phyloP scores from a whole-genome alignment of 352 stramenopile species.

The Ochromonadaceae sp. region DNA sequence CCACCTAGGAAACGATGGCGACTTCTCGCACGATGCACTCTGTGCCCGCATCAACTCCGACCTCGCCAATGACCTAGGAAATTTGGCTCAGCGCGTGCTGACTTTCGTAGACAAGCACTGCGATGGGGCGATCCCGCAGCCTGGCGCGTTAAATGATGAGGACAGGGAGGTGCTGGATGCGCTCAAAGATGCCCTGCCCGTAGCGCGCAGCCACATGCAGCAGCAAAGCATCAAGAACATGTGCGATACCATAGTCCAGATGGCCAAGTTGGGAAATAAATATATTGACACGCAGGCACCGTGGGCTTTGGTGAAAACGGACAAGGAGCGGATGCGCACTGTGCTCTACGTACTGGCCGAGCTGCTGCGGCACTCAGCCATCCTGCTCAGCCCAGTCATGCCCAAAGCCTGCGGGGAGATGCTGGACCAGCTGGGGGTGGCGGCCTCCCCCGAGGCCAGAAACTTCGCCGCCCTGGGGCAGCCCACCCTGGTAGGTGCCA shows the following conservation, averaged over 20 bases:
- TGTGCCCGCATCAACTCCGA: slow-evolving; percentile 47
- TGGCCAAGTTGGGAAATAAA: slow-evolving; percentile 51
- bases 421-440: slow-evolving; percentile 42
- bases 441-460: slow-evolving; percentile 16
- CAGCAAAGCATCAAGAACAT: slow-evolving; percentile 18
- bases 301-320: slow-evolving; percentile 55
- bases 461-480: slow-evolving; percentile 15
- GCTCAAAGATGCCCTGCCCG: slow-evolving; percentile 29
- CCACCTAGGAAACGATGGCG: slow-evolving; percentile 53
- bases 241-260: slow-evolving; percentile 32
- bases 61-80: slow-evolving; percentile 55
- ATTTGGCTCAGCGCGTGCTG: slow-evolving; percentile 50
- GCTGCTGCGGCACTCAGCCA: slow-evolving; percentile 43
- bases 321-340: slow-evolving; percentile 46
- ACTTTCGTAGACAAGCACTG: slow-evolving; percentile 57
- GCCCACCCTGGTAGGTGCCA: not conserved
- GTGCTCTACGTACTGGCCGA: slow-evolving; percentile 56
- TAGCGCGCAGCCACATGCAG: slow-evolving; percentile 37
- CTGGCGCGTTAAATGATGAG: slow-evolving; percentile 33
- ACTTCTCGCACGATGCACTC: slow-evolving; percentile 51
- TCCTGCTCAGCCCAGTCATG: slow-evolving; percentile 59
- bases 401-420: slow-evolving; percentile 43
- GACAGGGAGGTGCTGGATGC: slow-evolving; percentile 42
- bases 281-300: slow-evolving; percentile 58
- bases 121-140: slow-evolving; percentile 28